Evolutionary conservation across 768 basidiomycete species (phyloP).

Genomic region (Steccherinum ochraceum): DNA sequence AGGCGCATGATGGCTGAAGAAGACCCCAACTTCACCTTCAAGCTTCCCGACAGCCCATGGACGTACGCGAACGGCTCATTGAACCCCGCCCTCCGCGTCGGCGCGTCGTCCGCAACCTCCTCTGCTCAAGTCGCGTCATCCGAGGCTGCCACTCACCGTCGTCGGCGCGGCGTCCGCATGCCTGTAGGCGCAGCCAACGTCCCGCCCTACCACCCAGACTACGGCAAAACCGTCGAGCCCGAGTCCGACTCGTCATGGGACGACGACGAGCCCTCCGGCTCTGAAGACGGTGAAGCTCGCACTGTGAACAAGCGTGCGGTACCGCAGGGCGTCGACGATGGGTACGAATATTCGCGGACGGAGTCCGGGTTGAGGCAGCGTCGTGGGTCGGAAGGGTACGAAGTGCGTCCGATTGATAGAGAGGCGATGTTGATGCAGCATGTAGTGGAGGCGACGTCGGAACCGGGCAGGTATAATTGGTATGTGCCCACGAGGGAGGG

Average conservation of each 20-base stretch:
- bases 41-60: conserved; percentile 67
- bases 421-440: conserved; percentile 61
- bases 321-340: conserved; percentile 23
- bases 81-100: conserved; percentile 59
- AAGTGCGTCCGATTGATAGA: conserved; percentile 54
- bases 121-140: conserved; percentile 25
- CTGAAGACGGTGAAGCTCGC: conserved; percentile 3
- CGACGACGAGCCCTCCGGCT: too few species aligned
- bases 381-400: conserved; percentile 79
- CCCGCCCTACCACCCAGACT: conserved; percentile 78
- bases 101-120: conserved; percentile 47
- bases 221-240: conserved; percentile 28
- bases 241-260: conserved; percentile 14
- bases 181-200: conserved; percentile 36
- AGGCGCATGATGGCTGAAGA: conserved; percentile 10
- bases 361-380: conserved; percentile 2
- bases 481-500: conserved; percentile 42
- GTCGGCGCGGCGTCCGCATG: conserved; percentile 12
- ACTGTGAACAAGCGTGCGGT: conserved; percentile 18
- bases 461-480: conserved; percentile 55
- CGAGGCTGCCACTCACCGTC: conserved; percentile 18
- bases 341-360: conserved; percentile 21
- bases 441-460: conserved; percentile 45
- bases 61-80: conserved; percentile 73
- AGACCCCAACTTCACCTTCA: conserved; percentile 33